Percentiles rank a stretch among this genome's conserved stretches.
phyloP scores from a whole-genome alignment of 1,284 basidiomycete genomes.

The Austroboletus olivaceoglutinosus region DNA sequence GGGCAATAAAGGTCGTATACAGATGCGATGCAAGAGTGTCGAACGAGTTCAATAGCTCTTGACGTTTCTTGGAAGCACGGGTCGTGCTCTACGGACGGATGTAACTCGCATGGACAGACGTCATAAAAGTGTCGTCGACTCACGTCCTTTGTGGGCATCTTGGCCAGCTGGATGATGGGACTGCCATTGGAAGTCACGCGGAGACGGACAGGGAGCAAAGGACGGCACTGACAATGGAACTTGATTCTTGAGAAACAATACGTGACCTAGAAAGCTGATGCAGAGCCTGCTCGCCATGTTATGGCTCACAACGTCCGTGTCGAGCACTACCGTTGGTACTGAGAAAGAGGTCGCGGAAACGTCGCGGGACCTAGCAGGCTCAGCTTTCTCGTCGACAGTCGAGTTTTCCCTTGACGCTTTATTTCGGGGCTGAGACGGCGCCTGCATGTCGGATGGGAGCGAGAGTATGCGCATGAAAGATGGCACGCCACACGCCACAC shows the following conservation, averaged over 20 bases:
- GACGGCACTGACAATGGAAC: conserved; percentile 62
- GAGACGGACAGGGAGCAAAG: background rate
- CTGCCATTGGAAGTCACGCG: conserved; percentile 34
- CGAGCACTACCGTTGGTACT: conserved; percentile 47
- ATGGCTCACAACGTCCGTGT: conserved; percentile 50
- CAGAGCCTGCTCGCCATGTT: conserved; percentile 61
- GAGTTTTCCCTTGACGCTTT: background rate
- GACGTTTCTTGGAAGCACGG: conserved; percentile 54
- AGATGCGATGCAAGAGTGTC: conserved; percentile 72
- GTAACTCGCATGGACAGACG: background rate
- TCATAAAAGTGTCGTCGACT: conserved; percentile 1
- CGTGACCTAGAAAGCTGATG: conserved; percentile 57
- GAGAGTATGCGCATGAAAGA: conserved; percentile 23
- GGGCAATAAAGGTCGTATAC: conserved; percentile 64
- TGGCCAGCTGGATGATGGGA: conserved; percentile 59
- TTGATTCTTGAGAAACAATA: conserved; percentile 72
- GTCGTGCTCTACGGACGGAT: conserved; percentile 34
- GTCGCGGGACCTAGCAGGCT: background rate
- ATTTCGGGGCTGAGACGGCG: background rate
- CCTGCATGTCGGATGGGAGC: background rate
- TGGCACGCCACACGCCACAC: no score
- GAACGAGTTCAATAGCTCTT: conserved; percentile 58
- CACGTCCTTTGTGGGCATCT: conserved; percentile 42
- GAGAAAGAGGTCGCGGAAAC: conserved; percentile 4
- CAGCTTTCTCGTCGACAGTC: background rate